These are phyloP conservation scores for Boletus bicolor DNA, from an alignment of 768 basidiomycete genomes.

Conservation along the genomic window DNA sequence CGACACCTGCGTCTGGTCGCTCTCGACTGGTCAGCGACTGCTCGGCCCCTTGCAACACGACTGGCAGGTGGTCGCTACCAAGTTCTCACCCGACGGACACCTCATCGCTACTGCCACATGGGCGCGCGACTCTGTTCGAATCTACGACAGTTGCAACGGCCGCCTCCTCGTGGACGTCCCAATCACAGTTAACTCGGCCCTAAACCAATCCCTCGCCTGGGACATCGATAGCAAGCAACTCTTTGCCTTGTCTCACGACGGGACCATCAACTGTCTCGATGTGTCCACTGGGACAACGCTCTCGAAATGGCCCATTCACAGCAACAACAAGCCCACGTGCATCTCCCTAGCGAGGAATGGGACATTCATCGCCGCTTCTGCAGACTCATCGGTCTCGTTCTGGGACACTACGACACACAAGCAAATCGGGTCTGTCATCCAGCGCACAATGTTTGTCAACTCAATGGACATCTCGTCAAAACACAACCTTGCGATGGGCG, in stretches of 20 bases:
- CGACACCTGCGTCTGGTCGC: background rate
- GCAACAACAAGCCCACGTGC: too few relatives aligned
- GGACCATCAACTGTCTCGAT: background rate
- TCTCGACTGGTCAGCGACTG: background rate
- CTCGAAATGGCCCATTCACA: background rate
- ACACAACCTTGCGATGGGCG: background rate
- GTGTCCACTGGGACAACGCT: background rate
- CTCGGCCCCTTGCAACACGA: background rate
- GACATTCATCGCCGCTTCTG: background rate
- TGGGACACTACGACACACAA: background rate
- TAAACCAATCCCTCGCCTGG: slow-evolving; percentile 1
- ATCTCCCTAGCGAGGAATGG: background rate
- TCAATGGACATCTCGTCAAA: background rate
- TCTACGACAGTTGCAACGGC: background rate
- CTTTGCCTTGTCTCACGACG: background rate
- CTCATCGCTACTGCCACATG: background rate
- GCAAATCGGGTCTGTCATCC: background rate
- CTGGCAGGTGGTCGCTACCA: background rate
- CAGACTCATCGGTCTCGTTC: background rate
- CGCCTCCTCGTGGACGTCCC: background rate
- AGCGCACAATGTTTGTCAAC: too few relatives aligned
- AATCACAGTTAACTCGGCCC: background rate
- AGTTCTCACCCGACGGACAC: slow-evolving; percentile 2
- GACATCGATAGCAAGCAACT: background rate
- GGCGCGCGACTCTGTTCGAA: background rate